phyloP scores from a whole-genome alignment of 345 rosid species.

The Euphorbia lathyris region DNA sequence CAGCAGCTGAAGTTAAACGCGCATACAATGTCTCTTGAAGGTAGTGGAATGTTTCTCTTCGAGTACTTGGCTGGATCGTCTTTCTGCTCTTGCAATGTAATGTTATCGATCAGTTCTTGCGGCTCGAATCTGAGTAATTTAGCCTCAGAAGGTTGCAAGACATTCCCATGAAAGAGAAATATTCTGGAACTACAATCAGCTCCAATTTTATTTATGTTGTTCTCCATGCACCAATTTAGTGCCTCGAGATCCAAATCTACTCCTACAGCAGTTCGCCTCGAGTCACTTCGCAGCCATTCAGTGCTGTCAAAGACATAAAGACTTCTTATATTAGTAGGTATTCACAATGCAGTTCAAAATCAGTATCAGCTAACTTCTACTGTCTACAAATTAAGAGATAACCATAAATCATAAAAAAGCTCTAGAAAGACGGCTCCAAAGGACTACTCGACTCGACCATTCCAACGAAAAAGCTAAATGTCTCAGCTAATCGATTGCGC shows the following conservation, averaged over 20 bases:
- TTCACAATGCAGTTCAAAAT: neutral
- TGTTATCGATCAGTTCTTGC: constrained; percentile 38
- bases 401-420: neutral
- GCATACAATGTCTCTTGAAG: constrained; percentile 78
- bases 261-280: constrained; percentile 85
- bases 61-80: constrained; percentile 20
- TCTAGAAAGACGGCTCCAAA: neutral
- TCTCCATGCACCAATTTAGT: constrained; percentile 72
- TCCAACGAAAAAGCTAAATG: neutral
- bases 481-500: neutral
- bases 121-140: constrained; percentile 51
- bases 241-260: constrained; percentile 87
- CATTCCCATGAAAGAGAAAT: constrained; percentile 79
- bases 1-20: constrained; percentile 95
- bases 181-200: constrained; percentile 67
- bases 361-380: neutral
- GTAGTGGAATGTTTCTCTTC: constrained; percentile 35
- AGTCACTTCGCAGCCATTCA: constrained; percentile 77
- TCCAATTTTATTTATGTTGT: constrained; percentile 64
- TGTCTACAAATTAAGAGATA: neutral
- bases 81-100: constrained; percentile 37
- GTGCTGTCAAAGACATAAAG: constrained; percentile 42
- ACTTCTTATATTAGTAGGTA: neutral
- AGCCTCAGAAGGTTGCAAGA: constrained; percentile 69
- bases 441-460: neutral